Evolutionary conservation across 139 green algal species (phyloP).

Genomic region (Axilococcus clingmanii): DNA sequence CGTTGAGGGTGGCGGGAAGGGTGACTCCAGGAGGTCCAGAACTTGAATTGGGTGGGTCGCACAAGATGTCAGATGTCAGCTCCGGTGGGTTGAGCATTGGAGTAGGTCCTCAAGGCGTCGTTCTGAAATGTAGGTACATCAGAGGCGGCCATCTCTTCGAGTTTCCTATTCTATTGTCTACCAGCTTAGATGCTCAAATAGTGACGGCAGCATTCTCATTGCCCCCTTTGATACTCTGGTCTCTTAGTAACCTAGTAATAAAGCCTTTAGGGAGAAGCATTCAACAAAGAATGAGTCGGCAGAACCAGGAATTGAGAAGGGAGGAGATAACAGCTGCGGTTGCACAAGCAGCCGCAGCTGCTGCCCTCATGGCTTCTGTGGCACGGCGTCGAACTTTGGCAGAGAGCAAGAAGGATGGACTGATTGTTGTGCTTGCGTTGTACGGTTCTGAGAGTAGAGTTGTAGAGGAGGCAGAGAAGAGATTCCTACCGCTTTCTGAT

Average conservation of each 20-base stretch:
- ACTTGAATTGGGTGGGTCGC: conserved; percentile 25
- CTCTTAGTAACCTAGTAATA: conserved; percentile 10
- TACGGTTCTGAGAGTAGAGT: conserved; percentile 26
- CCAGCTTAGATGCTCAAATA: background rate
- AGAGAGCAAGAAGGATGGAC: conserved; percentile 20
- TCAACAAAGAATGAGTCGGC: background rate
- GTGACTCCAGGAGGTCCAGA: conserved; percentile 21
- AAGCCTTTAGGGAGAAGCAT: conserved; percentile 19
- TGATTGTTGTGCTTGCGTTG: conserved; percentile 34
- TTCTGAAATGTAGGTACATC: conserved; percentile 24
- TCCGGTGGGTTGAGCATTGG: conserved; percentile 13
- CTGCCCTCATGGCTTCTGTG: conserved; percentile 30
- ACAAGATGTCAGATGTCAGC: conserved; percentile 14
- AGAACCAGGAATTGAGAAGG: background rate
- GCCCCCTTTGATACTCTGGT: conserved; percentile 18
- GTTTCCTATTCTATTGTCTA: conserved; percentile 35
- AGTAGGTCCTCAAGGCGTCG: conserved; percentile 22
- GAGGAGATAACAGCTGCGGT: conserved; percentile 7
- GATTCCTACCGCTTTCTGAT: no score
- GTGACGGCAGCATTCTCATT: conserved; percentile 17
- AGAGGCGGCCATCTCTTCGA: conserved; percentile 35
- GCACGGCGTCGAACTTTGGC: conserved; percentile 19
- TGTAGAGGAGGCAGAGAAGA: background rate
- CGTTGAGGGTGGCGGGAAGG: conserved; percentile 1
- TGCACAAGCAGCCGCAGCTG: conserved; percentile 2